Conservation (phyloP, 345 rosid genomes). For the Melastoma malabathricum region DNA sequence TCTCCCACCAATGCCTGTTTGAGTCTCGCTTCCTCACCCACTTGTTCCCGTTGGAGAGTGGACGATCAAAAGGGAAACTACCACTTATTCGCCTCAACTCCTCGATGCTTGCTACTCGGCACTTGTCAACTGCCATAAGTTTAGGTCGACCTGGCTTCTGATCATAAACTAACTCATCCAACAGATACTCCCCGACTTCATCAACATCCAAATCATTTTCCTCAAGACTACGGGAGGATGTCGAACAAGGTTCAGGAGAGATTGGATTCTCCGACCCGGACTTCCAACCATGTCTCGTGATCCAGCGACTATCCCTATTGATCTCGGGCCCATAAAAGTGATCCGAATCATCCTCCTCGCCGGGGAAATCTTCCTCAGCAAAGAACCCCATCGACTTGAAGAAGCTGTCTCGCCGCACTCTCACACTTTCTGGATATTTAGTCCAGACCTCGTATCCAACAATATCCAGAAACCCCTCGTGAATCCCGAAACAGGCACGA, state of each 20-base stretch:
- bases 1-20: constrained; percentile 38
- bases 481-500: constrained; percentile 11
- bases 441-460: constrained; percentile 36
- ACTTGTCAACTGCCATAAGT: constrained; percentile 24
- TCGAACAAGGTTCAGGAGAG: constrained; percentile 15
- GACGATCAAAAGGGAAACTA: constrained; percentile 19
- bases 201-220: constrained; percentile 22
- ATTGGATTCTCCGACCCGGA: constrained; percentile 16
- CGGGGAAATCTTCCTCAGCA: constrained; percentile 13
- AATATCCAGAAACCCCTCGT: constrained; percentile 7
- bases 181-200: constrained; percentile 21
- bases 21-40: constrained; percentile 15
- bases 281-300: constrained; percentile 20
- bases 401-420: constrained; percentile 34
- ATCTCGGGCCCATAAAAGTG: constrained; percentile 5
- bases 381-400: constrained; percentile 20
- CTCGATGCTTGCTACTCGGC: constrained; percentile 33
- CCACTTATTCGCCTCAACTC: constrained; percentile 24
- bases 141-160: constrained; percentile 14
- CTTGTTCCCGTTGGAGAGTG: constrained; percentile 5
- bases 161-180: constrained; percentile 18
- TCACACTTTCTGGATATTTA: constrained; percentile 36
- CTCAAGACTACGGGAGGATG: constrained; percentile 9
- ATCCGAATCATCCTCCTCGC: constrained; percentile 11
- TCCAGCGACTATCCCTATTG: constrained; percentile 14